phyloP scores from a whole-genome alignment of 768 basidiomycete genomes.

The Amanita pallidorosea region DNA sequence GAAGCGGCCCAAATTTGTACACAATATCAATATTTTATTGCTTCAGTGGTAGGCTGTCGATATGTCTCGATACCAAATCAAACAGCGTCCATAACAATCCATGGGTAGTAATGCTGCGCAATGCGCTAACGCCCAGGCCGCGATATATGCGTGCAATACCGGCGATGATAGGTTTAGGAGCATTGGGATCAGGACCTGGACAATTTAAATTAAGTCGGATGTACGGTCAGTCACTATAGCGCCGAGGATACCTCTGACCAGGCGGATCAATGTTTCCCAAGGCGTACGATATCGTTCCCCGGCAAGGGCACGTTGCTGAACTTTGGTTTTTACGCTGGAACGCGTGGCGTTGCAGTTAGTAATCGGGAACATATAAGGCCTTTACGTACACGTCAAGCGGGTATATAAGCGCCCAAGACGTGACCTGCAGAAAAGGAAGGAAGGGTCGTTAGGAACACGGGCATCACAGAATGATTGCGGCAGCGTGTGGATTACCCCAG shows the following conservation, averaged over 20 bases:
- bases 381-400: constrained; percentile 78
- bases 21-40: constrained; percentile 1
- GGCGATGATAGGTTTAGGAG: constrained; percentile 64
- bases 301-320: constrained; percentile 87
- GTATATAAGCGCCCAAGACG: constrained; percentile 87
- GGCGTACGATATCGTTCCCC: constrained; percentile 64
- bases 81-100: constrained; percentile 92
- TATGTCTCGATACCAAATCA: constrained; percentile 67
- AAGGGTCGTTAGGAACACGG: constrained; percentile 16
- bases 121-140: constrained; percentile 88
- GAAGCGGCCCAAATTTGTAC: neutral
- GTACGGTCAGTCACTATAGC: neutral
- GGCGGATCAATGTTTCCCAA: constrained; percentile 62
- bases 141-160: constrained; percentile 85
- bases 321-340: constrained; percentile 79
- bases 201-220: constrained; percentile 1
- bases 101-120: constrained; percentile 88
- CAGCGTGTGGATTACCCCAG: constrained; percentile 47
- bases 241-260: constrained; percentile 60
- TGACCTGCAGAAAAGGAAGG: constrained; percentile 34
- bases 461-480: constrained; percentile 21
- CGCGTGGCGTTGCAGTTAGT: neutral
- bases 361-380: neutral
- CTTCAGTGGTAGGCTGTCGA: constrained; percentile 39
- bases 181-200: constrained; percentile 66